Base-by-base conservation (phyloP, 1,139 yeast species). In the Diutina pseudorugosa region DNA sequence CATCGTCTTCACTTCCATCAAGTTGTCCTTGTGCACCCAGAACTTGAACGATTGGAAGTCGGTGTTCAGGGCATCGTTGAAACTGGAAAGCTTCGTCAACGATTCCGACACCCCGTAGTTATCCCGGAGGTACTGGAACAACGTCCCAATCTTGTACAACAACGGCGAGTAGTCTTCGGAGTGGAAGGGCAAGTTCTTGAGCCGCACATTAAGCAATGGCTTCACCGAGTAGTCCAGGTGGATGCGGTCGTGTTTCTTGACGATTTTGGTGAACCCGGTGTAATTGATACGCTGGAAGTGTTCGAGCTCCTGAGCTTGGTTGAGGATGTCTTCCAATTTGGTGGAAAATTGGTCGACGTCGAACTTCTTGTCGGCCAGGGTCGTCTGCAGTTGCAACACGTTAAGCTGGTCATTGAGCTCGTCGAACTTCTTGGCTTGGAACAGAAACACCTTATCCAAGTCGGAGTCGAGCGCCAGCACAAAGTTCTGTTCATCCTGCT, bases 1-100 rank as follows among this genome's bases (percentile, higher is more conserved):
- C 57, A 90, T 83, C 23, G 98, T 89, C 70, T 93, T 93, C 54
- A 90, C 96, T 69, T 93, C 98, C 96, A 91, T 91, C 65, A 91
- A 73, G 65, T 93, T 90, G 62, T 93, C 98, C 16, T 93, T 93
- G 65, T 93, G 98, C 51, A 93, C 77, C 98, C 98, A 93, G 68
- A 91, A 91, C 69, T 89, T 89, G 69, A 85, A 83, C 25, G 89
- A 83, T 61, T 86, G 88, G 66, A 74, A 86, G 51, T 83, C 83
- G 43, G 78, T 75, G 54, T 75, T 75, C 54, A 73, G 73, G 53
- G 70, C 65, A 30, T 59, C 61, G 55, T 69, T 73, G 58, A 73
- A 73, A n/a, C 76, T 71, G n/a, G 73, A 68, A 55, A 74, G 65
- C 57, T 74, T 73, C 36, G 72, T 68, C 54, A 73, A 63, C 1